These are phyloP conservation scores for Hanseniaspora hatyaiensis DNA, from an alignment of 805 yeast species.

Conservation along the genomic window DNA sequence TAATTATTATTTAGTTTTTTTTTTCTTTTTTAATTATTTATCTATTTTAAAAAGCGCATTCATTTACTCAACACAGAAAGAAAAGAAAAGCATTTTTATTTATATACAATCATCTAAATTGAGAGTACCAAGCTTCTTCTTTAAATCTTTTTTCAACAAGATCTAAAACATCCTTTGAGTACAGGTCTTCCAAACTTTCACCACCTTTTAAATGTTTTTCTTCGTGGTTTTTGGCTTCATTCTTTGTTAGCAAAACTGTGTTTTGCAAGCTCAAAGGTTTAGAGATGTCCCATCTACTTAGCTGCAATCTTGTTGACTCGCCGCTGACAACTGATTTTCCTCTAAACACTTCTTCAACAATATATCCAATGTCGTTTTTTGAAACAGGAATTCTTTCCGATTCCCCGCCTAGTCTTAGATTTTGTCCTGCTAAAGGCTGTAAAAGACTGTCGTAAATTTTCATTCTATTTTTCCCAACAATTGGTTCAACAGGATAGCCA, in stretches of 20 bases:
- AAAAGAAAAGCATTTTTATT: not conserved
- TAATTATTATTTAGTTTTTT: not conserved
- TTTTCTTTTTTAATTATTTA: not conserved
- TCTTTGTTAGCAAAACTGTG: constrained; percentile 76
- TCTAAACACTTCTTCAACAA: constrained; percentile 82
- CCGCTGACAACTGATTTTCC: constrained; percentile 86
- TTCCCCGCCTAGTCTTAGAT: constrained; percentile 57
- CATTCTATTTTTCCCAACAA: constrained; percentile 78
- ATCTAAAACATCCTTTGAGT: constrained; percentile 45
- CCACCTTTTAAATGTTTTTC: constrained; percentile 57
- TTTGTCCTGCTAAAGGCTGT: constrained; percentile 79
- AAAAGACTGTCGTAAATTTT: constrained; percentile 75
- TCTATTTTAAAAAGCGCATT: too few relatives aligned
- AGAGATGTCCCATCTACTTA: constrained; percentile 74
- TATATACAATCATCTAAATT: constrained; percentile 31
- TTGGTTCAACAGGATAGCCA: constrained; percentile 83
- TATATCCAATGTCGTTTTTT: constrained; percentile 60
- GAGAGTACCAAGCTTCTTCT: constrained; percentile 66
- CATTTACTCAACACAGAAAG: too few relatives aligned
- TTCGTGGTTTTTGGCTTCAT: constrained; percentile 76
- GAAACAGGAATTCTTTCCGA: constrained; percentile 71
- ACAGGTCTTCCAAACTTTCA: constrained; percentile 51
- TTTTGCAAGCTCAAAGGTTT: constrained; percentile 60
- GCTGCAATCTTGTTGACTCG: constrained; percentile 63
- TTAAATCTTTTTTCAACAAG: constrained; percentile 51